These are phyloP conservation scores for Leucoagaricus sp. DNA, from an alignment of 1,284 basidiomycete genomes.

Conservation along the genomic window DNA sequence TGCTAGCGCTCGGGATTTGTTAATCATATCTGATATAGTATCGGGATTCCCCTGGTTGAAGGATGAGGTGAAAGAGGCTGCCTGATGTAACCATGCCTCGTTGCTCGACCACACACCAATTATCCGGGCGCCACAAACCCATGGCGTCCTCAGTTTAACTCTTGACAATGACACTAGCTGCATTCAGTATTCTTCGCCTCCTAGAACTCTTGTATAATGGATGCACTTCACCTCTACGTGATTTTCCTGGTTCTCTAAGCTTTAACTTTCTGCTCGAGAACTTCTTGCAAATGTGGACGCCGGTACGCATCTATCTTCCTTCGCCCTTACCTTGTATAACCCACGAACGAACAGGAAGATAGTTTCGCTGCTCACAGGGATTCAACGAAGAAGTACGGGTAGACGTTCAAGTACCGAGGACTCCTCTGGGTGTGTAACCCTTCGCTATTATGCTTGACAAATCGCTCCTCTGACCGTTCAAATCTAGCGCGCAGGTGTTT, in stretches of 20 bases:
- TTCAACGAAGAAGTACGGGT: slow-evolving; percentile 60
- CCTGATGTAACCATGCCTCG: too few species aligned
- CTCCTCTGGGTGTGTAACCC: slow-evolving; percentile 49
- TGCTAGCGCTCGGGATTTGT: too few species aligned
- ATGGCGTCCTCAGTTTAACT: too few species aligned
- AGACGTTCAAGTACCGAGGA: slow-evolving; percentile 46
- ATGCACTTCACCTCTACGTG: slow-evolving; percentile 37
- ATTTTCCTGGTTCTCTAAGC: slow-evolving; percentile 53
- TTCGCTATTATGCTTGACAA: too few species aligned
- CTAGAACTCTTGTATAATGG: slow-evolving; percentile 20
- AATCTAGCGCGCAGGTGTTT: slow-evolving; percentile 43
- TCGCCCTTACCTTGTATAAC: background rate
- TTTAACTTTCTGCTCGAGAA: slow-evolving; percentile 57
- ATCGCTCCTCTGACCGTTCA: background rate
- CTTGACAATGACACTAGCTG: too few species aligned
- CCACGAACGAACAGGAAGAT: background rate
- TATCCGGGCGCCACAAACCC: too few species aligned
- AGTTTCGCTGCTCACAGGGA: slow-evolving; percentile 43
- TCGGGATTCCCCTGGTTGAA: too few species aligned
- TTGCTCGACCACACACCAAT: too few species aligned
- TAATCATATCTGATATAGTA: too few species aligned
- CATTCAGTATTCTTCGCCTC: background rate
- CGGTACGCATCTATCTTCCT: slow-evolving; percentile 28
- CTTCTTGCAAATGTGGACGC: slow-evolving; percentile 44
- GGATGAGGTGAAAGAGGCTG: too few species aligned